Evolutionary conservation across 2,329 filamentous ascomycete genomes (phyloP), one percentile per base, ranked within the genome.

Genomic region (Beauveria varroae): DNA sequence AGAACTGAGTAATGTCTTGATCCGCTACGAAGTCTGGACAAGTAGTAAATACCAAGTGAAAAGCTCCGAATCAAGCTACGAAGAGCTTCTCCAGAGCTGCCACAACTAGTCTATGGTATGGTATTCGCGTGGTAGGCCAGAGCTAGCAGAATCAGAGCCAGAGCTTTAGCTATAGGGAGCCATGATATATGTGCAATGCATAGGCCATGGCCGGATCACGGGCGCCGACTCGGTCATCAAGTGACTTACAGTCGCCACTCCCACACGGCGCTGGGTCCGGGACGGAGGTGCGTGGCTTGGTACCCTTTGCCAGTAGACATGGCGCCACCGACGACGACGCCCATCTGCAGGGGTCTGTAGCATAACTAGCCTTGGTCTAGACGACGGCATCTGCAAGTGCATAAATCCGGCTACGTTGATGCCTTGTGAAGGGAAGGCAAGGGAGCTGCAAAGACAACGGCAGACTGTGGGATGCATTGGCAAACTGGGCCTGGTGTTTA

Each of bases 91-190:
- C 55, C 20, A n/a, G 22, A 52, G 20, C 51, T 28, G 47, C 57
- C 40, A 20, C 24, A 18, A 26, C 28, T 40, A 24, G 44, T 14
- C 47, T 50, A n/a, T n/a, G n/a, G 7, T 2, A 20, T 37, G 16
- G 46, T 44, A 26, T 47, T 59, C 57, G 47, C 57, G 47, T 59
- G 37, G 57, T 47, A 59, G 18, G 30, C 34, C 34, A 34, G 50
- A 58, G 56, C 30, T 50, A 50, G 22, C 24, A 34, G 22, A 43
- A 16, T 34, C 34, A 28, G 53, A 34, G 40, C 47, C 47, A 37
- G 34, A 44, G 57, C 47, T 59, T 34, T 41, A 49, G 56, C 56
- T 43, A 41, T 20, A 28, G 30, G 20, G 8, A 52, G 57, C 34
- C 22, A 52, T 44, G 47, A 46, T 59, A 30, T 34, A 12, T 24